phyloP scores from a whole-genome alignment of 192 early-diverging fungal species.

The Coemansia sp. region DNA sequence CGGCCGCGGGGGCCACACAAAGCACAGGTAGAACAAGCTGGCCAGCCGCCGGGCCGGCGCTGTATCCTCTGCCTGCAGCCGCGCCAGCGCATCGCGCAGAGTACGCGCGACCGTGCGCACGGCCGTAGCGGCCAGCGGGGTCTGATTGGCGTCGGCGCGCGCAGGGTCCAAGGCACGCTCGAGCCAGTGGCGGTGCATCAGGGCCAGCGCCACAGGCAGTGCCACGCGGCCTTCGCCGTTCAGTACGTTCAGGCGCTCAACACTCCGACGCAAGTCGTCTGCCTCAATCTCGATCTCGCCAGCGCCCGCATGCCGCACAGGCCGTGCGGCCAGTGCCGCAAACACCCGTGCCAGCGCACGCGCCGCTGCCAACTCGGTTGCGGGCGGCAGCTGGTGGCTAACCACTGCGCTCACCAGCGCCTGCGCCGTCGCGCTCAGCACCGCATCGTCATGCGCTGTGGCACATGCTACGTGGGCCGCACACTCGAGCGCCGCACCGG shows the following conservation, averaged over 20 bases:
- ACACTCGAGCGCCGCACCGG: conserved; percentile 34
- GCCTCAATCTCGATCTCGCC: conserved; percentile 20
- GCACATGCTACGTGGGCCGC: conserved; percentile 10
- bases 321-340: not conserved
- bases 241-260: conserved; percentile 31
- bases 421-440: conserved; percentile 14
- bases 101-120: conserved; percentile 20
- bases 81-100: conserved; percentile 5
- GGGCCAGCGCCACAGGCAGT: conserved; percentile 20
- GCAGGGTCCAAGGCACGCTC: conserved; percentile 20
- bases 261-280: conserved; percentile 31
- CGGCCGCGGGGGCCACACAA: conserved; percentile 43
- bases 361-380: not conserved
- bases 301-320: conserved; percentile 3
- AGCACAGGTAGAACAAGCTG: conserved; percentile 37
- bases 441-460: conserved; percentile 14
- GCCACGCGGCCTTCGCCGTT: conserved; percentile 10
- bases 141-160: conserved; percentile 18
- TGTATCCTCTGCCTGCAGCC: conserved; percentile 5
- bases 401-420: conserved; percentile 14
- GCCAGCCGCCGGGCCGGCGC: conserved; percentile 6
- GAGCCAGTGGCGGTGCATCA: conserved; percentile 43
- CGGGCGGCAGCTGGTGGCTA: conserved; percentile 5
- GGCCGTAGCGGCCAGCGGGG: conserved; percentile 25
- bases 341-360: conserved; percentile 20